Percentiles rank a stretch among this genome's conserved stretches.
phyloP scores from a whole-genome alignment of 371 early-diverging fungal genomes.

The Smittium mucronatum region DNA sequence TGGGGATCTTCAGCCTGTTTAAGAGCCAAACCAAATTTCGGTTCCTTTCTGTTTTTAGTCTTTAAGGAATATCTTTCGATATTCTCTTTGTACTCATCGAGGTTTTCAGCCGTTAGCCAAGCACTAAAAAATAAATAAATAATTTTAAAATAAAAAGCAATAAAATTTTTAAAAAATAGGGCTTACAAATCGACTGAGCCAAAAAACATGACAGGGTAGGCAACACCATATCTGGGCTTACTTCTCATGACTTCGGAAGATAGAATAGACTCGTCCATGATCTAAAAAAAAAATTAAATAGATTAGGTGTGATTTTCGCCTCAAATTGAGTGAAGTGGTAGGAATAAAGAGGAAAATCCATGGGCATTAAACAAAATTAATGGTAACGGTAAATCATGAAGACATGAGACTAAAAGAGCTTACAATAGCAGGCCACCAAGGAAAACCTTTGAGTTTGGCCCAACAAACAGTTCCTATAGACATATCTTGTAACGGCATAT shows the following conservation, averaged over 20 bases:
- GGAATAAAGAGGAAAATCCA: no score
- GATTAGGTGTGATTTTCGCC: no score
- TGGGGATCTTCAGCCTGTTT: conserved; percentile 31
- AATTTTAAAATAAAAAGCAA: not conserved
- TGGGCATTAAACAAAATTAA: no score
- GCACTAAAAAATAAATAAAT: conserved; percentile 21
- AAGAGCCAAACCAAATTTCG: conserved; percentile 29
- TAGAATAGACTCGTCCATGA: conserved; percentile 22
- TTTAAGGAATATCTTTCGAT: conserved; percentile 26
- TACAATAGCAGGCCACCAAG: conserved; percentile 37
- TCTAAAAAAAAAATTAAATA: conserved; percentile 20
- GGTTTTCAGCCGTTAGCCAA: conserved; percentile 32
- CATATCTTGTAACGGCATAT: not conserved
- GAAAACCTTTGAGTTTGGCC: conserved; percentile 35
- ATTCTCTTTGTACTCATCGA: conserved; percentile 31
- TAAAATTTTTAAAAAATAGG: not conserved
- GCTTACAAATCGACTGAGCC: conserved; percentile 36
- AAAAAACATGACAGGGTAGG: conserved; percentile 33
- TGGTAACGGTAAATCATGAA: no score
- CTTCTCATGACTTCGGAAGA: conserved; percentile 26
- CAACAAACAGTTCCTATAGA: conserved; percentile 28
- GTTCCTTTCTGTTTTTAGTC: conserved; percentile 32
- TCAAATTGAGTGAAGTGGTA: no score
- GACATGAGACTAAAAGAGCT: conserved; percentile 11
- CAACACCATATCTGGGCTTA: conserved; percentile 29